These are phyloP conservation scores for Eutrema salsugineum DNA, from an alignment of 441 rosid genomes.

Conservation along the genomic window DNA sequence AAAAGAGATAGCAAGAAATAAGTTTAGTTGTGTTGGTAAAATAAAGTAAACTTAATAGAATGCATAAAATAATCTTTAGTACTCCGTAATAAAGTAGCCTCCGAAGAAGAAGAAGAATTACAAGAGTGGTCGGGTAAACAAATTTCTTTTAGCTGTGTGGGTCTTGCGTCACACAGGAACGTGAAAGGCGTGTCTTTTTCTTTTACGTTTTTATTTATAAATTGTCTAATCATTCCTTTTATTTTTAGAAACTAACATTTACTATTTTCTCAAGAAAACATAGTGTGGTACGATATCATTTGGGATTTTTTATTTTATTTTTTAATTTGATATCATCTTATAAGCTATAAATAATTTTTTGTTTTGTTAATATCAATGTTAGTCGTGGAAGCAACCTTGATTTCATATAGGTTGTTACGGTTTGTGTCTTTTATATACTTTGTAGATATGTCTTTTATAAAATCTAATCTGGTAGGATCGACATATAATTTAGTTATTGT, in stretches of 20 bases:
- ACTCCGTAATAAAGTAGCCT: slow-evolving; percentile 5
- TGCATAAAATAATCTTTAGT: not conserved
- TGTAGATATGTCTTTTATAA: not conserved
- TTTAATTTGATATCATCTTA: not conserved
- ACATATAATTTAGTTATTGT: not conserved
- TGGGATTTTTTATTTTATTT: not conserved
- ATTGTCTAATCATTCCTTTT: not conserved
- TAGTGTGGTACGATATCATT: not conserved
- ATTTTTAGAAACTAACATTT: not conserved
- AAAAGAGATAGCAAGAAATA: no score
- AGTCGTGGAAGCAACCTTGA: not conserved
- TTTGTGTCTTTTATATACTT: no score
- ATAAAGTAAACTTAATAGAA: not conserved
- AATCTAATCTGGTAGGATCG: not conserved
- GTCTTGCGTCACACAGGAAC: slow-evolving; percentile 14
- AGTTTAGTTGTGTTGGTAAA: not conserved
- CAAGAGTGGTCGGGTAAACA: not conserved
- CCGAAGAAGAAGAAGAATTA: slow-evolving; percentile 1
- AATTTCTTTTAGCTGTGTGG: slow-evolving; percentile 8
- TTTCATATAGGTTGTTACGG: not conserved
- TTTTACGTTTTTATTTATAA: not conserved
- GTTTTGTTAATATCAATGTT: no score
- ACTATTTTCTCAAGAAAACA: no score
- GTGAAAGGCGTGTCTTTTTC: slow-evolving; percentile 26
- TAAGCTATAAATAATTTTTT: no score